phyloP scores from a whole-genome alignment of 2,329 filamentous ascomycete genomes.

The Pyrenochaeta sp. region DNA sequence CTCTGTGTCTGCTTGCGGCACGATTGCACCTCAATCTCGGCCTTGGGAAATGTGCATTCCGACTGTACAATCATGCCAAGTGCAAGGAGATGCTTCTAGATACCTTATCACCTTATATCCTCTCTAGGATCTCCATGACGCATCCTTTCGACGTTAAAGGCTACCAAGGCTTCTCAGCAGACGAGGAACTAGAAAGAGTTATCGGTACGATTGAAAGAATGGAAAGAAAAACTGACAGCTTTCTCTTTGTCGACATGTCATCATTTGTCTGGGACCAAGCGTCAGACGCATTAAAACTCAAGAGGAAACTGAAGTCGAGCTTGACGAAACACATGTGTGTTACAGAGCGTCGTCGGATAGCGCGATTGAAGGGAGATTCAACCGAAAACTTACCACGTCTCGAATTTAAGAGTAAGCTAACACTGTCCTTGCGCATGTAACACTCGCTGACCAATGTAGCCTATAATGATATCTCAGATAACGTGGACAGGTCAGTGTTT shows the following conservation, averaged over 20 bases:
- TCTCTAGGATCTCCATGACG: slow-evolving; percentile 42
- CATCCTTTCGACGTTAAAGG: slow-evolving; percentile 44
- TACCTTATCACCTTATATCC: slow-evolving; percentile 39
- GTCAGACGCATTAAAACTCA: slow-evolving; percentile 33
- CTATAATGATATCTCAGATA: slow-evolving; percentile 31
- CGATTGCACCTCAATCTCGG: slow-evolving; percentile 44
- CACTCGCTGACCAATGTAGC: slow-evolving; percentile 23
- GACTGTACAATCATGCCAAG: slow-evolving; percentile 33
- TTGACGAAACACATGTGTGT: slow-evolving; percentile 43
- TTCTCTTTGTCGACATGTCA: slow-evolving; percentile 36
- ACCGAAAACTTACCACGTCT: slow-evolving; percentile 28
- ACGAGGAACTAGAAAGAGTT: slow-evolving; percentile 37
- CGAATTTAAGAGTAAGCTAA: slow-evolving; percentile 26
- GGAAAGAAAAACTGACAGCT: slow-evolving; percentile 33
- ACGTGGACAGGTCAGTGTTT: slow-evolving; percentile 36
- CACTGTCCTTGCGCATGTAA: no score
- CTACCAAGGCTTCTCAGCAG: slow-evolving; percentile 37
- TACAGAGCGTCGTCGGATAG: slow-evolving; percentile 42
- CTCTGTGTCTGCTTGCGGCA: slow-evolving; percentile 41
- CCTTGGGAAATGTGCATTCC: slow-evolving; percentile 39
- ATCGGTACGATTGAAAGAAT: slow-evolving; percentile 40
- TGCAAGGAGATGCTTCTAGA: slow-evolving; percentile 48
- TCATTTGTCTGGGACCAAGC: slow-evolving; percentile 41
- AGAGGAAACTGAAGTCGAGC: slow-evolving; percentile 34
- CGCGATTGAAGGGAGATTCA: slow-evolving; percentile 37